phyloP scores from a whole-genome alignment of 148 eudicot genomes.

The Hydrangea macrophylla region DNA sequence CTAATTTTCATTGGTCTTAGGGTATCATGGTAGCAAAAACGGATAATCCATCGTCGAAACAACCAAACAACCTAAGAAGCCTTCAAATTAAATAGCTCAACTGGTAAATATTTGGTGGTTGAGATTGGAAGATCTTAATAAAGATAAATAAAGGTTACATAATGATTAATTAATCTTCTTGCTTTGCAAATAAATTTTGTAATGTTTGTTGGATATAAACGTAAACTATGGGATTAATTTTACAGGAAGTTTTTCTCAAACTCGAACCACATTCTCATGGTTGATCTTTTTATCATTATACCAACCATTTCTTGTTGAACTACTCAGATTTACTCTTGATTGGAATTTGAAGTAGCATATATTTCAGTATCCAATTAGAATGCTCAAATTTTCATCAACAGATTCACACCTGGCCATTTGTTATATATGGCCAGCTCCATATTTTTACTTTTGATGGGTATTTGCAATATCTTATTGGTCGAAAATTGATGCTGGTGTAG shows the following conservation, averaged over 20 bases:
- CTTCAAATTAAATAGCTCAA: background rate
- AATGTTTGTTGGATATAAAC: too few relatives aligned
- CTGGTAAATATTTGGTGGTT: background rate
- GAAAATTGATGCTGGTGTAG: background rate
- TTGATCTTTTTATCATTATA: too few relatives aligned
- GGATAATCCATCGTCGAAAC: background rate
- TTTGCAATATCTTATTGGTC: background rate
- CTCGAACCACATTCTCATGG: too few relatives aligned
- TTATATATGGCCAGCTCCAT: too few relatives aligned
- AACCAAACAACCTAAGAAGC: background rate
- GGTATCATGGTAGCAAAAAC: background rate
- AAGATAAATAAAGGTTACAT: background rate
- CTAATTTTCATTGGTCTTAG: background rate
- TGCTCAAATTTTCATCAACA: background rate
- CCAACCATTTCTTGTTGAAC: too few relatives aligned
- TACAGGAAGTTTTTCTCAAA: too few relatives aligned
- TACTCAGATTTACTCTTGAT: background rate
- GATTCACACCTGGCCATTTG: too few relatives aligned
- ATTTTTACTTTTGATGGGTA: background rate
- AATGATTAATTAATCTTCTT: background rate
- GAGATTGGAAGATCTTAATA: background rate
- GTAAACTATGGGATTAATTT: too few relatives aligned
- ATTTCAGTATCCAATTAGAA: background rate
- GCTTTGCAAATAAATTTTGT: background rate
- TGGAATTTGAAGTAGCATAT: background rate